Conservation (phyloP, 2,329 filamentous ascomycete species). For the Aspergillus aculeatinus region DNA sequence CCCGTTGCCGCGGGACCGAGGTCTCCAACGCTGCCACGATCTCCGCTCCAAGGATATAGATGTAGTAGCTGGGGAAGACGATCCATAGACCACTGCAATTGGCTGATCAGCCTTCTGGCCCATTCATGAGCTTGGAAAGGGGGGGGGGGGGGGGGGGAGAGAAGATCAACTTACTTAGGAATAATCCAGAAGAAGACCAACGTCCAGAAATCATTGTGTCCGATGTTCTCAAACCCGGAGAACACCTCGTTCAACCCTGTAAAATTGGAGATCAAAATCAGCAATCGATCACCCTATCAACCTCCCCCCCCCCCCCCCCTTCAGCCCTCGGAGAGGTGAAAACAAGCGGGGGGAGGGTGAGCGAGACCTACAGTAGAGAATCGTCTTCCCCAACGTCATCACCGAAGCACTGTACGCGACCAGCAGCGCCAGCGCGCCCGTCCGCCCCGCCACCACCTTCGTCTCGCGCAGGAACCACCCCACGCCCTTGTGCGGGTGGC, state of each 20-base stretch:
- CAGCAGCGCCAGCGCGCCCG: constrained; percentile 56
- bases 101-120: too few relatives aligned
- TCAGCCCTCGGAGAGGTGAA: too few relatives aligned
- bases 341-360: neutral
- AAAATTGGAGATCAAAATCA: neutral
- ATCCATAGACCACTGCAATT: constrained; percentile 61
- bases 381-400: constrained; percentile 67
- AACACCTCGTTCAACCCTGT: constrained; percentile 60
- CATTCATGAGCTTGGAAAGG: too few relatives aligned
- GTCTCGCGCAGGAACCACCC: constrained; percentile 49
- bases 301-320: too few relatives aligned
- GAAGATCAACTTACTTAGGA: constrained; percentile 58
- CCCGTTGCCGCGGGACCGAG: constrained; percentile 26
- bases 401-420: constrained; percentile 59
- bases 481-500: constrained; percentile 34
- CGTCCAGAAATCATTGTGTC: constrained; percentile 57
- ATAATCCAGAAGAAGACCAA: constrained; percentile 63
- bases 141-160: too few relatives aligned
- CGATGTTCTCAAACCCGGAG: constrained; percentile 60
- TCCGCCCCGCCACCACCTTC: constrained; percentile 52
- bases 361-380: constrained; percentile 60
- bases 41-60: constrained; percentile 59
- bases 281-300: neutral
- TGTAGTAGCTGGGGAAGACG: constrained; percentile 62
- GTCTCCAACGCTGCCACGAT: constrained; percentile 59